Evolutionary conservation across 495 filamentous ascomycete species (phyloP).

Genomic region (Trichoderma virens): DNA sequence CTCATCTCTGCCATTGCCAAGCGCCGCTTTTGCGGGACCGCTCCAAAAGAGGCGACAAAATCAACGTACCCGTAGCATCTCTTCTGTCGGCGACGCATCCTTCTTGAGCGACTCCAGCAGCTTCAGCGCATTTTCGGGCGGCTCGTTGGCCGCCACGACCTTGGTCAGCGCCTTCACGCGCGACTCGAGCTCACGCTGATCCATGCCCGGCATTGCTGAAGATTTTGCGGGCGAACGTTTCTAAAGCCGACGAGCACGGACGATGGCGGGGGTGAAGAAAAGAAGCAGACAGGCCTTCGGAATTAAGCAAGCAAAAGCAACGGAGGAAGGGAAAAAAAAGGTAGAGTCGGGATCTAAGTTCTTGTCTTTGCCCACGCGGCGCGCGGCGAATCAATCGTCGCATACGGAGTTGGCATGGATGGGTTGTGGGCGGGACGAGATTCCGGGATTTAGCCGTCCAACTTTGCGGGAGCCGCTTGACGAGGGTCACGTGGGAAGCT

Average conservation of each 20-base stretch:
- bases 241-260: neutral
- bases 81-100: constrained; percentile 76
- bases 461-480: too few species aligned
- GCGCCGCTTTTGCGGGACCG: too few species aligned
- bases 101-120: constrained; percentile 72
- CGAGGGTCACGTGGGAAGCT: too few species aligned
- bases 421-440: neutral
- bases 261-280: neutral
- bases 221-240: neutral
- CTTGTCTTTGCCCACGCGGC: constrained; percentile 3
- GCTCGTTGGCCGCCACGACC: constrained; percentile 60
- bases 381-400: neutral
- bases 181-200: constrained; percentile 68
- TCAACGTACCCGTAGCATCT: constrained; percentile 60
- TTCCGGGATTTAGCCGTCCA: neutral
- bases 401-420: neutral
- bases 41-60: neutral
- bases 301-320: neutral
- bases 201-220: constrained; percentile 45
- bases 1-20: too few species aligned
- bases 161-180: constrained; percentile 69
- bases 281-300: neutral
- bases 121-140: constrained; percentile 52
- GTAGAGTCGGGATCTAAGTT: too few species aligned
- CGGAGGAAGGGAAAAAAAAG: neutral